phyloP scores from a whole-genome alignment of 768 basidiomycete species.

The Sistotremastrum suecicum region DNA sequence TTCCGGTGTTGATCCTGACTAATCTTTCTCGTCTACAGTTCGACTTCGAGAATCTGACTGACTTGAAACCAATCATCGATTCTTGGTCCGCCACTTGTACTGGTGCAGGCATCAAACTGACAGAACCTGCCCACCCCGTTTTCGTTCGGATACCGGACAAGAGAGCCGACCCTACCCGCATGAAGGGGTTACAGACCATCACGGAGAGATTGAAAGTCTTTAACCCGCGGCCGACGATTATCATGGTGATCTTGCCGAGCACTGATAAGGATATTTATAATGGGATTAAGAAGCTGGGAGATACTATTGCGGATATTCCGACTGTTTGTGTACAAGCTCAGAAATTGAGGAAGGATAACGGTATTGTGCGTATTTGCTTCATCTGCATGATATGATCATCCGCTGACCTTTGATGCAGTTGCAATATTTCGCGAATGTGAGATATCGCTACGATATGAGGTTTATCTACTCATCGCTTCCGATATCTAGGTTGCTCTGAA shows the following conservation, averaged over 20 bases:
- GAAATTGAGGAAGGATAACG: slow-evolving; percentile 57
- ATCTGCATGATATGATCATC: too few relatives aligned
- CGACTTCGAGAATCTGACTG: too few relatives aligned
- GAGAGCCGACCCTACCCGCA: slow-evolving; percentile 37
- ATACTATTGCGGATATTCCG: slow-evolving; percentile 49
- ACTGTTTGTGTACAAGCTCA: slow-evolving; percentile 62
- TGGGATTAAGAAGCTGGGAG: slow-evolving; percentile 65
- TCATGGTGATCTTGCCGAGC: slow-evolving; percentile 56
- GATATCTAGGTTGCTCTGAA: slow-evolving; percentile 41
- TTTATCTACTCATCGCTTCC: not conserved
- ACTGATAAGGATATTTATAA: slow-evolving; percentile 68
- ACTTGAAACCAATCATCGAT: too few relatives aligned
- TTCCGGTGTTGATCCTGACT: too few relatives aligned
- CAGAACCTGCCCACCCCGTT: too few relatives aligned
- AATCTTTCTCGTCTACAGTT: too few relatives aligned
- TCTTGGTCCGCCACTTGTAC: too few relatives aligned
- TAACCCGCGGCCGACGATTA: slow-evolving; percentile 34
- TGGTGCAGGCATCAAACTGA: too few relatives aligned
- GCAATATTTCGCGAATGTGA: slow-evolving; percentile 64
- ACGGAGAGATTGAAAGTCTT: slow-evolving; percentile 21
- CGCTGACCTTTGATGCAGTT: slow-evolving; percentile 26
- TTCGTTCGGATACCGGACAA: too few relatives aligned
- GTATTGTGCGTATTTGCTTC: slow-evolving; percentile 7
- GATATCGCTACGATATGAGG: too few relatives aligned
- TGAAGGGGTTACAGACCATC: slow-evolving; percentile 33